These are phyloP conservation scores for Viscum album DNA, from an alignment of 177 flowering plant genomes.

Conservation along the genomic window DNA sequence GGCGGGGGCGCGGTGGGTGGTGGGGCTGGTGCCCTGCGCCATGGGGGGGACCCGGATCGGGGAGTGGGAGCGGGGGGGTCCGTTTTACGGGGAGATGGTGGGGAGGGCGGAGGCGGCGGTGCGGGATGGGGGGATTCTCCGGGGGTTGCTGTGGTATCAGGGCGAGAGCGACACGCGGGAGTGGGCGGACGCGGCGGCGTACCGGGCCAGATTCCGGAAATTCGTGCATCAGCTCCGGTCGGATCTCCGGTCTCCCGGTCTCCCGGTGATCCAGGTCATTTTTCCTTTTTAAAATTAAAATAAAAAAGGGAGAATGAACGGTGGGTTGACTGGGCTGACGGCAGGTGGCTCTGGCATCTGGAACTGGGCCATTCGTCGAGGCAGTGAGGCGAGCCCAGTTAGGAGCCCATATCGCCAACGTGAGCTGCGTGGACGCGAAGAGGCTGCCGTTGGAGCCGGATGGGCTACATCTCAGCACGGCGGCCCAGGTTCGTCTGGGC, in stretches of 20 bases:
- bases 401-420: not conserved
- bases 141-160: slow-evolving; percentile 64
- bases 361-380: not conserved
- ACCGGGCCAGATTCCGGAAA: slow-evolving; percentile 27
- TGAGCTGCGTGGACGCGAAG: not conserved
- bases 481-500: not conserved
- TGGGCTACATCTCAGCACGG: not conserved
- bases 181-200: slow-evolving; percentile 31
- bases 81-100: slow-evolving; percentile 33
- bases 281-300: not conserved
- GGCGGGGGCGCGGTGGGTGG: slow-evolving; percentile 21
- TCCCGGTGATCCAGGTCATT: slow-evolving; percentile 1
- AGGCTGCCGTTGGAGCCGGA: not conserved
- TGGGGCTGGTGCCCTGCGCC: slow-evolving; percentile 75
- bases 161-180: slow-evolving; percentile 63
- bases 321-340: too few relatives aligned
- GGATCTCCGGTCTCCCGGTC: slow-evolving; percentile 37
- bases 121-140: slow-evolving; percentile 37
- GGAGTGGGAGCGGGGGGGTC: slow-evolving; percentile 43
- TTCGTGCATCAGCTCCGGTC: slow-evolving; percentile 35
- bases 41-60: slow-evolving; percentile 57
- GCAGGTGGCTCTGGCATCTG: slow-evolving; percentile 1
- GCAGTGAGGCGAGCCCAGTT: not conserved
- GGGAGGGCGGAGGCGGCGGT: slow-evolving; percentile 30
- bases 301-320: not conserved